phyloP scores from a whole-genome alignment of 176 grass and related monocot species.

The Paspalum notatum region DNA sequence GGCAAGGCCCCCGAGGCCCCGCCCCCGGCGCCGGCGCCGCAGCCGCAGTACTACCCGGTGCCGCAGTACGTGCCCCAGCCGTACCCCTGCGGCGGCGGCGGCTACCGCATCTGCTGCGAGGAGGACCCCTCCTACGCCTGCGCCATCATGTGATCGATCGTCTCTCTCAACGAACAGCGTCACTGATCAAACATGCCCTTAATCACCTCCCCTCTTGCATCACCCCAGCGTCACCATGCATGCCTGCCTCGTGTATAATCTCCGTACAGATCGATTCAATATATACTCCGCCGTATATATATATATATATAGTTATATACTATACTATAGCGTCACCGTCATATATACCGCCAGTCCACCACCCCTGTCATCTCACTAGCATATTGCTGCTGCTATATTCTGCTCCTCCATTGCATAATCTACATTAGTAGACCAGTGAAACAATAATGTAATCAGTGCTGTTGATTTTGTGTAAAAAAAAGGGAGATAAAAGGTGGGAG shows the following conservation, averaged over 20 bases:
- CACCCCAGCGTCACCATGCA: not conserved
- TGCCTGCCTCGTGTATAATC: slow-evolving; percentile 15
- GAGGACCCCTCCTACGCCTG: slow-evolving; percentile 64
- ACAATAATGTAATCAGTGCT: slow-evolving; percentile 28
- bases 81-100: slow-evolving; percentile 50
- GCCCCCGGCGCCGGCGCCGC: slow-evolving; percentile 13
- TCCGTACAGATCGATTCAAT: slow-evolving; percentile 25
- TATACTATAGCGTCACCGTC: no score
- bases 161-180: no score
- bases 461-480: not conserved
- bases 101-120: slow-evolving; percentile 77
- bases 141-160: slow-evolving; percentile 63
- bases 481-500: not conserved
- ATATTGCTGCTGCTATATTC: not conserved
- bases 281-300: not conserved
- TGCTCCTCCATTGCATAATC: not conserved
- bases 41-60: slow-evolving; percentile 26
- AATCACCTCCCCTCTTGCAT: not conserved
- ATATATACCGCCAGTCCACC: no score
- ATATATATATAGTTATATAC: no score
- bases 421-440: not conserved
- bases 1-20: slow-evolving; percentile 45
- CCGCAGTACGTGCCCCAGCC: slow-evolving; percentile 40
- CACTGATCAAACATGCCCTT: not conserved
- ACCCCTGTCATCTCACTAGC: not conserved